These are phyloP conservation scores for Plasmodium knowlesi DNA, from an alignment of 169 alveolate species.

Conservation along the genomic window DNA sequence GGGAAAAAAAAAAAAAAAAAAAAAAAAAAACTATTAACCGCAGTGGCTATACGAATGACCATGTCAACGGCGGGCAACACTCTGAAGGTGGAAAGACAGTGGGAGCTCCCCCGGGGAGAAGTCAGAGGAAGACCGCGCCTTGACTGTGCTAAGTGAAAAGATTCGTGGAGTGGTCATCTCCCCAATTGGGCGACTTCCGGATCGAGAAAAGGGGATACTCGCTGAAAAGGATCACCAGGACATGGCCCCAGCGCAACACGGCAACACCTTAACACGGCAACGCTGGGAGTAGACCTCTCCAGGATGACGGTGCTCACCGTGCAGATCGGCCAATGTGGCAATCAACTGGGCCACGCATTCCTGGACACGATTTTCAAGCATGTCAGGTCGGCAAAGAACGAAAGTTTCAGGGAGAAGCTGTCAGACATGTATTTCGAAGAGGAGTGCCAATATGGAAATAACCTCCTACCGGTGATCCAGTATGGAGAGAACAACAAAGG, in stretches of 20 bases:
- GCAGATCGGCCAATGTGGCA: constrained; percentile 73
- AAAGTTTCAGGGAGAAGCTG: constrained; percentile 18
- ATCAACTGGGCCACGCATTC: constrained; percentile 43
- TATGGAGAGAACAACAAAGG: constrained; percentile 18
- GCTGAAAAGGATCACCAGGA: not conserved
- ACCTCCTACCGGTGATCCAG: constrained; percentile 55
- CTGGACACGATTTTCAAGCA: constrained; percentile 23
- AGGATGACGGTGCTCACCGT: constrained; percentile 47
- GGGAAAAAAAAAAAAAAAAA: not conserved
- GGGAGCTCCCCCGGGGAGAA: too few relatives aligned
- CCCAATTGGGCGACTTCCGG: not conserved
- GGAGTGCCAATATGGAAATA: constrained; percentile 27
- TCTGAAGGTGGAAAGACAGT: not conserved
- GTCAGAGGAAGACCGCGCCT: not conserved
- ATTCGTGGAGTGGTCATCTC: not conserved
- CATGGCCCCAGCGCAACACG: not conserved
- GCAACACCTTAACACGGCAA: too few relatives aligned
- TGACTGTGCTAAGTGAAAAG: too few relatives aligned
- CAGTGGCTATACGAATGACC: not conserved
- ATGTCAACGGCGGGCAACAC: not conserved
- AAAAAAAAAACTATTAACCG: not conserved
- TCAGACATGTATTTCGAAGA: constrained; percentile 63
- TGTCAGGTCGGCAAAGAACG: constrained; percentile 26
- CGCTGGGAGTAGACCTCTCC: not conserved
- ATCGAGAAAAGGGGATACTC: not conserved